A percentile compares a stretch with the other conserved stretches of the same genome.
Conservation (phyloP, 2,329 filamentous ascomycete species). For the Mollisia scopiformis region DNA sequence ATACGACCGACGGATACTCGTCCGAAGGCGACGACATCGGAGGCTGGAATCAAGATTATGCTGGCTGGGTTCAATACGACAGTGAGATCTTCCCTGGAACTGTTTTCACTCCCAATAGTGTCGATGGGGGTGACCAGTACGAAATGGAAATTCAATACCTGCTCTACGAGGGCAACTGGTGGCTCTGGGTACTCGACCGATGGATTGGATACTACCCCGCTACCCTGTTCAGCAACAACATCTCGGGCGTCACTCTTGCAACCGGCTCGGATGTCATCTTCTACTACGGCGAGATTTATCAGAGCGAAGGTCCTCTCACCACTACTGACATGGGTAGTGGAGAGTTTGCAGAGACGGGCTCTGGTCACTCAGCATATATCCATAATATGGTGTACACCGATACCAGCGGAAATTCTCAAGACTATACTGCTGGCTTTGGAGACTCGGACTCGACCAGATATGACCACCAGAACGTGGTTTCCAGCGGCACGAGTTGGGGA, state of each 20-base stretch:
- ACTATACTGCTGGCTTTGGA: constrained; percentile 9
- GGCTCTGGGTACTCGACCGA: constrained; percentile 14
- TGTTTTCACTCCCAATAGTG: constrained; percentile 11
- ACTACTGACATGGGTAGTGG: constrained; percentile 24
- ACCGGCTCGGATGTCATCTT: constrained; percentile 9
- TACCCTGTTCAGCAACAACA: constrained; percentile 8
- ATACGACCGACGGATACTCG: constrained; percentile 17
- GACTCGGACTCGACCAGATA: constrained; percentile 13
- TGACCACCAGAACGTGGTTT: constrained; percentile 1
- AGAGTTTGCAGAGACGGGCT: constrained; percentile 5
- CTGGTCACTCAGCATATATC: constrained; percentile 10
- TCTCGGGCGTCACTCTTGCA: constrained; percentile 3
- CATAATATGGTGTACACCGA: constrained; percentile 17
- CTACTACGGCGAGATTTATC: constrained; percentile 21
- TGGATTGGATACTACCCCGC: constrained; percentile 24
- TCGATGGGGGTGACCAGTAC: constrained; percentile 10
- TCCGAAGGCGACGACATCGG: constrained; percentile 8
- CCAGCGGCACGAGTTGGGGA: constrained; percentile 10
- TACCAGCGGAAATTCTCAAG: background rate
- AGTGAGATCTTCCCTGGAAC: constrained; percentile 15
- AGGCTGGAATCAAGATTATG: constrained; percentile 19
- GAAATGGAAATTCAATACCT: constrained; percentile 18
- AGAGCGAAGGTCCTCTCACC: constrained; percentile 12
- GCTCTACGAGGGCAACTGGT: constrained; percentile 17
- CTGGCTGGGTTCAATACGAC: constrained; percentile 21